Conservation (phyloP, 345 rosid species). For the Garcia nutans region DNA sequence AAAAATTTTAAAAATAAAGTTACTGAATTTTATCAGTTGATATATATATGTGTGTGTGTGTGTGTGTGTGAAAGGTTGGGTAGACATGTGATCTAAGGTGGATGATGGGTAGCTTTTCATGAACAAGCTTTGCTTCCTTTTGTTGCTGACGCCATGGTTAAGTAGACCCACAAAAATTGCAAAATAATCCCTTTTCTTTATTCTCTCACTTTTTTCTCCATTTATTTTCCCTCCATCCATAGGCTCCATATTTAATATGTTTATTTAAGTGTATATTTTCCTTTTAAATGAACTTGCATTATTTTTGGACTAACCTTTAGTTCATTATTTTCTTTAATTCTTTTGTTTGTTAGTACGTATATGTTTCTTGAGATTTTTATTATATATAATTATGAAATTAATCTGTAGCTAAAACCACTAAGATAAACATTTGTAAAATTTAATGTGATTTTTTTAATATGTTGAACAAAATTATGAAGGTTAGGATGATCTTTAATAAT, state of each 20-base stretch:
- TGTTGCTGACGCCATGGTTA: constrained; percentile 32
- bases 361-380: background rate
- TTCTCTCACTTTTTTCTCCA: background rate
- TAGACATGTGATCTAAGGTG: constrained; percentile 12
- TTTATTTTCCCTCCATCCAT: background rate
- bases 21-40: no score
- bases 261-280: no score
- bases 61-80: background rate
- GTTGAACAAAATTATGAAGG: background rate
- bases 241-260: no score
- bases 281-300: background rate
- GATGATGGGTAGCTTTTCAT: constrained; percentile 19
- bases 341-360: no score
- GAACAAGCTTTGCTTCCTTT: constrained; percentile 15
- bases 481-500: no score
- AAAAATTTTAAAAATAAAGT: no score
- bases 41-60: background rate
- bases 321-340: background rate
- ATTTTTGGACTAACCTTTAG: no score
- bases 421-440: no score
- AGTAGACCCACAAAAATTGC: background rate
- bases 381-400: no score
- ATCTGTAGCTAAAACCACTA: background rate
- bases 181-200: background rate
- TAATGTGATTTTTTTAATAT: background rate